Base-by-base conservation (phyloP, 441 rosid genomes). In the Manihot esculenta region DNA sequence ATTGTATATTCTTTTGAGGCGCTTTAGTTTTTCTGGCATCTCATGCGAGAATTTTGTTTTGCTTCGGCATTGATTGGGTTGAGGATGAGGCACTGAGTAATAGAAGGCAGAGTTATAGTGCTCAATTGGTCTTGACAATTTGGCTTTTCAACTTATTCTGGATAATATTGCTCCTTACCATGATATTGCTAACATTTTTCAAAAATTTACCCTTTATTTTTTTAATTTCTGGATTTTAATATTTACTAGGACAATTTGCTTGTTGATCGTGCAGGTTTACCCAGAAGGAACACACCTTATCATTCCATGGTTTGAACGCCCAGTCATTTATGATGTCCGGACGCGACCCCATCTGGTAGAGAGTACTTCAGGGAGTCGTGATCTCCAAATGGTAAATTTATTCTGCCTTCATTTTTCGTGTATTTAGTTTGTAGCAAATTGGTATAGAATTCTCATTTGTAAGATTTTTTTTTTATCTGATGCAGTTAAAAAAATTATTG, bases 311-410 rank as follows among this genome's bases (percentile, higher is more conserved):
- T 86, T 93, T 75, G 98, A 93, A 78, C 85, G 97, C 81, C 93
- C 93, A 4, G 72, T 87, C 70, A 93, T 93, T 69, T 93, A 89
- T 58, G 97, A 93, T 56, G 97, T 91, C 27, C 94, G 97, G 17
- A 92, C 98, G 24, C 86, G 94, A 77, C 97, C 97, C 41, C 90
- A 89, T 79, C 79, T 91, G 61, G 92, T 93, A 27, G 97, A 93
- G 86, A 93, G 97, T 71, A 91, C 93, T 64, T 91, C 98, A 0
- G 98, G 98, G 55, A 93, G 97, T 81, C 94, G 93, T 66, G 98
- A 93, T 83, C 98, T 93, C 42, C 98, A 91, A 84, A 91, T 88
- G 98, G 98, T 89, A 84, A 76, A 65, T 74, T 53, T 18, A 5
- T 51, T 57, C 17, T 33, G 27, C 42, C 45, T 60, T 61, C 35